Evolutionary conservation across 1,284 basidiomycete genomes (phyloP).

Genomic region (Microstroma glucosiphilum): DNA sequence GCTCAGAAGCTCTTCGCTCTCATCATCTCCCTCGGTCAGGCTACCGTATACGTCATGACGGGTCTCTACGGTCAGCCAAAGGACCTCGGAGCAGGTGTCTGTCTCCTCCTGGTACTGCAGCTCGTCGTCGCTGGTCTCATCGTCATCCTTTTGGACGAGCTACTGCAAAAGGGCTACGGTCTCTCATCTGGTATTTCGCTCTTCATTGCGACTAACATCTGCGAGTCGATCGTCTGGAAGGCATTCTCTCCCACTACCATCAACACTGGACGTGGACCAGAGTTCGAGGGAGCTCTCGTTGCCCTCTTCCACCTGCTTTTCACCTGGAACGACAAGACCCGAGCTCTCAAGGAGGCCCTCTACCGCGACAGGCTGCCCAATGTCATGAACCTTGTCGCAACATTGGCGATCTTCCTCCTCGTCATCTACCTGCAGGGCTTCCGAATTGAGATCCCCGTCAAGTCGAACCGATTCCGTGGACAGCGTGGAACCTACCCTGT

Average conservation of each 20-base stretch:
- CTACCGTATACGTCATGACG: slow-evolving; percentile 93
- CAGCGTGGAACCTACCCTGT: slow-evolving; percentile 91
- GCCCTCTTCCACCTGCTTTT: slow-evolving; percentile 95
- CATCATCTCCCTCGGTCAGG: slow-evolving; percentile 91
- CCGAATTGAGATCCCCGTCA: slow-evolving; percentile 96
- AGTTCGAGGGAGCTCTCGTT: slow-evolving; percentile 94
- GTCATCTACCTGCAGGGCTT: slow-evolving; percentile 99
- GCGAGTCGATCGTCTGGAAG: slow-evolving; percentile 98
- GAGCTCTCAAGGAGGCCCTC: slow-evolving; percentile 94
- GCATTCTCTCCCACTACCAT: slow-evolving; percentile 96
- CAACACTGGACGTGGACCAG: slow-evolving; percentile 95
- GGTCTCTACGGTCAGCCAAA: slow-evolving; percentile 91
- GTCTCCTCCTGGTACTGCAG: slow-evolving; percentile 87
- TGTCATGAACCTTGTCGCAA: slow-evolving; percentile 94
- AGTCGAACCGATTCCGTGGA: slow-evolving; percentile 90
- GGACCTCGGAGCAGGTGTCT: slow-evolving; percentile 92
- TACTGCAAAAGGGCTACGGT: slow-evolving; percentile 97
- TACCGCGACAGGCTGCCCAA: slow-evolving; percentile 95
- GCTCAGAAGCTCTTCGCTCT: slow-evolving; percentile 97
- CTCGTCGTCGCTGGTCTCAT: slow-evolving; percentile 88
- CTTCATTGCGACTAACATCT: slow-evolving; percentile 99
- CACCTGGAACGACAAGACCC: slow-evolving; percentile 97
- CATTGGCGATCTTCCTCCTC: slow-evolving; percentile 79
- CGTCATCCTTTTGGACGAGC: slow-evolving; percentile 95
- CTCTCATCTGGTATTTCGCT: slow-evolving; percentile 96